A percentile compares a stretch with the other conserved stretches of the same genome.
phyloP scores from a whole-genome alignment of 2,329 filamentous ascomycete genomes.

The Hymenoscyphus scutula region DNA sequence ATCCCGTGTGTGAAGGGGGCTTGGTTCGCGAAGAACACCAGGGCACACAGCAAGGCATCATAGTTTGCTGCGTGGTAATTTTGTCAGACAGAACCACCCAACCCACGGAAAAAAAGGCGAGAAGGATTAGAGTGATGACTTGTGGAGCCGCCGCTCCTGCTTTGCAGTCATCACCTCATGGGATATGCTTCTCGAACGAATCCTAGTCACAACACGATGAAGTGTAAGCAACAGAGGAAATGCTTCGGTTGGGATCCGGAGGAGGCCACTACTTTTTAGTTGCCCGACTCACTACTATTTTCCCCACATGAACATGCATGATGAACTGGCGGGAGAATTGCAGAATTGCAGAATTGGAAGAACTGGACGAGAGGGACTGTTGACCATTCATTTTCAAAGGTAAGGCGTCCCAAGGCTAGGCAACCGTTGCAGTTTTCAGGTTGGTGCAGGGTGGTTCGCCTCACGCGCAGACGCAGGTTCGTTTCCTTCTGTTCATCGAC shows the following conservation, averaged over 20 bases:
- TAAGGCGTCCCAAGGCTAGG: not conserved
- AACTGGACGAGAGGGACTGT: not conserved
- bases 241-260: not conserved
- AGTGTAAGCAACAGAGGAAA: not conserved
- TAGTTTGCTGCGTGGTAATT: constrained; percentile 1
- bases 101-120: not conserved
- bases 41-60: constrained; percentile 5
- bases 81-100: not conserved
- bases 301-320: not conserved
- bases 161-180: not conserved
- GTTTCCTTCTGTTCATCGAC: not conserved
- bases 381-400: not conserved
- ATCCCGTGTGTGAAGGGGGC: not conserved
- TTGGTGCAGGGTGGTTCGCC: not conserved
- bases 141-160: not conserved
- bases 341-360: not conserved
- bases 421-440: not conserved
- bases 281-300: not conserved
- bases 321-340: not conserved
- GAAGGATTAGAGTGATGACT: not conserved
- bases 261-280: not conserved
- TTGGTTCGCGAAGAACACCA: constrained; percentile 1
- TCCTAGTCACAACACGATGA: not conserved
- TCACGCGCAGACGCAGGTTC: not conserved
- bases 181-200: not conserved